Evolutionary conservation across 2,329 filamentous ascomycete genomes (phyloP).

Genomic region (Pleoardoris graminearum): DNA sequence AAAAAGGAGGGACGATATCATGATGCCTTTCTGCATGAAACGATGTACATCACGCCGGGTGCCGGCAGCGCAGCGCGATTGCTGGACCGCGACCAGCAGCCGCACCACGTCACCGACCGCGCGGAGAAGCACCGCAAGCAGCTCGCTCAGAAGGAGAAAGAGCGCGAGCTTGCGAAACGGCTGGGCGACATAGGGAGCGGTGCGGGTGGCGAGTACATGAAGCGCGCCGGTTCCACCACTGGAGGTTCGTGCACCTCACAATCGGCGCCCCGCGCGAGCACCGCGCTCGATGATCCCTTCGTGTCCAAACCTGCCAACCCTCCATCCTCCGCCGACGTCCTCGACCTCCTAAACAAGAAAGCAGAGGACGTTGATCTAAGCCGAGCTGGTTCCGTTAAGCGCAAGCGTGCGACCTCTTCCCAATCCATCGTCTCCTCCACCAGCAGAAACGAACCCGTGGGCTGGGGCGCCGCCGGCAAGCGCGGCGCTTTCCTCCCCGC

Average conservation of each 20-base stretch:
- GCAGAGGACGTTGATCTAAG: slow-evolving; percentile 47
- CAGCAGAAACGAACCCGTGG: slow-evolving; percentile 40
- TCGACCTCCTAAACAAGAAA: slow-evolving; percentile 51
- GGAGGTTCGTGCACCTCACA: slow-evolving; percentile 6
- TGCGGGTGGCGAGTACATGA: slow-evolving; percentile 73
- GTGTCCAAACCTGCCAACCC: slow-evolving; percentile 21
- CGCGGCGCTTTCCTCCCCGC: slow-evolving; percentile 38
- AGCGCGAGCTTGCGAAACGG: slow-evolving; percentile 71
- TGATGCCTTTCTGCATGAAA: slow-evolving; percentile 61
- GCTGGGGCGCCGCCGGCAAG: slow-evolving; percentile 54
- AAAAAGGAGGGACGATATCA: slow-evolving; percentile 50
- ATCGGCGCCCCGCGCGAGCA: slow-evolving; percentile 6
- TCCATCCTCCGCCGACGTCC: slow-evolving; percentile 30
- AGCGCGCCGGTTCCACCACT: slow-evolving; percentile 33
- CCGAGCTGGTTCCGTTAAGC: slow-evolving; percentile 45
- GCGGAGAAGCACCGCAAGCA: slow-evolving; percentile 68
- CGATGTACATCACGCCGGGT: slow-evolving; percentile 48
- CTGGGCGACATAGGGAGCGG: slow-evolving; percentile 66
- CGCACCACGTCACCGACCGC: slow-evolving; percentile 55
- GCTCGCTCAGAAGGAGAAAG: slow-evolving; percentile 69
- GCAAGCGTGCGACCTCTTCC: slow-evolving; percentile 42
- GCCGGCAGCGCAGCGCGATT: slow-evolving; percentile 61
- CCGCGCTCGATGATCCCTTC: slow-evolving; percentile 21
- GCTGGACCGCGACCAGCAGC: slow-evolving; percentile 63
- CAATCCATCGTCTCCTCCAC: slow-evolving; percentile 36